Evolutionary conservation across 2,329 filamentous ascomycete species (phyloP).

Genomic region (Parastagonospora avenae): DNA sequence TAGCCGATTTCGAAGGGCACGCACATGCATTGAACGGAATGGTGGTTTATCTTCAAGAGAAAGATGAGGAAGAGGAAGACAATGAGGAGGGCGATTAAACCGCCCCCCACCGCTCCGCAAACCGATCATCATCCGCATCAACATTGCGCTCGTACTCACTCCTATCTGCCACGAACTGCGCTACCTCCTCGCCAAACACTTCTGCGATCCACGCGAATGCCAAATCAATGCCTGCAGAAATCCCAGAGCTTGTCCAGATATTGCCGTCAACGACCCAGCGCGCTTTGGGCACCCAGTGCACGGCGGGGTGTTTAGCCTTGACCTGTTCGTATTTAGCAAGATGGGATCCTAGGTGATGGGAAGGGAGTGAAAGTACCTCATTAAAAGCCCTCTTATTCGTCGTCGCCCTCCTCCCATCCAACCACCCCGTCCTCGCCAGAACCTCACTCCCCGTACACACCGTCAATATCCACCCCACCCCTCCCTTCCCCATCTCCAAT

Average conservation of each 20-base stretch:
- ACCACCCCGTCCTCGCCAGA: constrained; percentile 62
- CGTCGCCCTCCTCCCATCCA: constrained; percentile 66
- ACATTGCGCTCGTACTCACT: constrained; percentile 65
- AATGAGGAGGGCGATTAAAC: constrained; percentile 7
- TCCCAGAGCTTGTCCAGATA: constrained; percentile 69
- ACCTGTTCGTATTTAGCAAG: constrained; percentile 37
- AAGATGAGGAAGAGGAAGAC: background rate
- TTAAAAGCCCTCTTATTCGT: constrained; percentile 68
- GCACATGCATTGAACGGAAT: constrained; percentile 39
- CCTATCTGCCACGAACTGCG: constrained; percentile 54
- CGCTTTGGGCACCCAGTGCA: constrained; percentile 66
- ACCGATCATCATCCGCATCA: constrained; percentile 60
- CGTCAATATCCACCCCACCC: constrained; percentile 62
- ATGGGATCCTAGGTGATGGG: background rate
- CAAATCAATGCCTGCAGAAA: constrained; percentile 67
- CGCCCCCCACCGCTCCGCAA: constrained; percentile 51
- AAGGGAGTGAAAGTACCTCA: constrained; percentile 9
- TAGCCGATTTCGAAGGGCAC: constrained; percentile 39
- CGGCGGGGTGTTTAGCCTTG: constrained; percentile 54
- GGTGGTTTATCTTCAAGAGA: constrained; percentile 27
- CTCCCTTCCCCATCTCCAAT: constrained; percentile 44
- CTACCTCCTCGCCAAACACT: constrained; percentile 60
- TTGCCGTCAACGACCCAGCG: constrained; percentile 70
- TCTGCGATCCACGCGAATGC: constrained; percentile 62
- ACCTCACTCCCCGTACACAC: constrained; percentile 70